Evolutionary conservation across 2,329 filamentous ascomycete genomes (phyloP).

Genomic region (Kalaharituber pfeilii): DNA sequence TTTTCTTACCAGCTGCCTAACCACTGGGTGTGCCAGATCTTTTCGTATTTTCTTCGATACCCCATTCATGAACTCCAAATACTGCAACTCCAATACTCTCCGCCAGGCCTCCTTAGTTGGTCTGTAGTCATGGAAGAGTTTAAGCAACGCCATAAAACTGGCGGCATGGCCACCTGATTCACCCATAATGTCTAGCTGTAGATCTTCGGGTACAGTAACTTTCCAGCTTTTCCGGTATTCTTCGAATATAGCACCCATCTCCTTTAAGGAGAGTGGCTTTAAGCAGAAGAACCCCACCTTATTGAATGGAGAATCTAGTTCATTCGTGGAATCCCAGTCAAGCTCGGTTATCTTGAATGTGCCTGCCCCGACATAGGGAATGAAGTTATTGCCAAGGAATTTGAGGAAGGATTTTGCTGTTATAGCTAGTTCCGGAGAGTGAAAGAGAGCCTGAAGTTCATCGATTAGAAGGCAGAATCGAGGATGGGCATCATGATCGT

Average conservation of each 20-base stretch:
- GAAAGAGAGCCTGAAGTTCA: background rate
- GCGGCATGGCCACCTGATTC: background rate
- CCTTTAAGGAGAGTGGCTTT: background rate
- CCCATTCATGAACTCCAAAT: background rate
- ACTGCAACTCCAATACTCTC: background rate
- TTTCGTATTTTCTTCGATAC: background rate
- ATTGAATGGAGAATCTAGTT: background rate
- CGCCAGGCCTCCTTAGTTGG: background rate
- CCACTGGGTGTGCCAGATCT: background rate
- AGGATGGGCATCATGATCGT: background rate
- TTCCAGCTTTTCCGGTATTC: background rate
- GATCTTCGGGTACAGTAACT: background rate
- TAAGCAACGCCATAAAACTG: background rate
- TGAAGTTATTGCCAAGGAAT: background rate
- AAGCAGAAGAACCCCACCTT: background rate
- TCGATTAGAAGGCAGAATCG: background rate
- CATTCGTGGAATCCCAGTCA: background rate
- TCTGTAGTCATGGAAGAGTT: background rate
- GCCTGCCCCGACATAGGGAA: background rate
- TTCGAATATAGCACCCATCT: background rate
- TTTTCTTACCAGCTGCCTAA: too few relatives aligned
- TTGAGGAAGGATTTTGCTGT: background rate
- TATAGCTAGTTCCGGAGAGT: background rate
- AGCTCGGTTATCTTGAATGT: background rate
- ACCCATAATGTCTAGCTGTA: background rate